Percentiles rank a stretch among this genome's conserved stretches.
Evolutionary conservation across 805 yeast genomes (phyloP).

Genomic region (Metschnikowia reukaufii): DNA sequence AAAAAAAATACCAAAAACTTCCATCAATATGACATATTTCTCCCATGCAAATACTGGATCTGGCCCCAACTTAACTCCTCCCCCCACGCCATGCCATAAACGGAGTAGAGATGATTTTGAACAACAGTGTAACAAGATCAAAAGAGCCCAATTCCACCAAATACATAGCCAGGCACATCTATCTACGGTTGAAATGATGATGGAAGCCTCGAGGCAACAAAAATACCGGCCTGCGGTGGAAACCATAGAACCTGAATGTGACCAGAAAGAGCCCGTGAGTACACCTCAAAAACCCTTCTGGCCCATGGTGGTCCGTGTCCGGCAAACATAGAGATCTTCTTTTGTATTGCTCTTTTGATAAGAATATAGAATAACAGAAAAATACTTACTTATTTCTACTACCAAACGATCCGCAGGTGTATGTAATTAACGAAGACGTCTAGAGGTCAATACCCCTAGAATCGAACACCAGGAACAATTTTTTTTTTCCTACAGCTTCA

Average conservation of each 20-base stretch:
- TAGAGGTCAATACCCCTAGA: no score
- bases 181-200: constrained; percentile 32
- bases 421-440: no score
- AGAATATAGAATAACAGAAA: no score
- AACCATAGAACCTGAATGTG: neutral
- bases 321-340: neutral
- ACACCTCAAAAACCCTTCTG: constrained; percentile 19
- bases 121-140: constrained; percentile 7
- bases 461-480: no score
- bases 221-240: neutral
- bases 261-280: constrained; percentile 1
- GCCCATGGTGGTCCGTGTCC: constrained; percentile 13
- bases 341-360: neutral
- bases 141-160: constrained; percentile 25
- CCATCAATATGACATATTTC: neutral
- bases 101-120: constrained; percentile 18
- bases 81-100: constrained; percentile 13
- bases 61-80: constrained; percentile 6
- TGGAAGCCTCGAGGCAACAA: constrained; percentile 27
- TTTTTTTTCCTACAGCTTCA: neutral
- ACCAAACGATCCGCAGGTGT: no score
- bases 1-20: neutral
- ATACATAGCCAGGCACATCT: constrained; percentile 34
- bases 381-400: no score
- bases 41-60: neutral